Conservation (phyloP, 164 flowering plant species). For the Umbilicus rupestris region DNA sequence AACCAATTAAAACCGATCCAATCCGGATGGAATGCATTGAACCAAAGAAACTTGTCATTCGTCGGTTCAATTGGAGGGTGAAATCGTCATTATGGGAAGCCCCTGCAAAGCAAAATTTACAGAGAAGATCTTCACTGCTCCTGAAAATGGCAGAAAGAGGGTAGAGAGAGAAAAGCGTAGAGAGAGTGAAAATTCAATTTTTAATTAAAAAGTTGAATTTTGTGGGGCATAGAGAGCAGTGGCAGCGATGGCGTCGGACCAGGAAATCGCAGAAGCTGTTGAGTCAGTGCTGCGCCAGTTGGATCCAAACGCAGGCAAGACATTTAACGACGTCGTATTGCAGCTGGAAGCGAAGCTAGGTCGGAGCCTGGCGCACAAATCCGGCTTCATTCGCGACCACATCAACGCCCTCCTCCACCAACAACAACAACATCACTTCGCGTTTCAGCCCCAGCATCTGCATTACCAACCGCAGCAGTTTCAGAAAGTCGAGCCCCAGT, state of each 20-base stretch:
- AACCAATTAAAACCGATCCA: too few species aligned
- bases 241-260: constrained; percentile 54
- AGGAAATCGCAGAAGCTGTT: constrained; percentile 52
- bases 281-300: constrained; percentile 48
- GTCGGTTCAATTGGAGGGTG: too few species aligned
- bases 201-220: constrained; percentile 19
- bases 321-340: constrained; percentile 48
- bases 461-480: constrained; percentile 14
- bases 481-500: neutral
- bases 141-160: constrained; percentile 12
- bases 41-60: too few species aligned
- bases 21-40: too few species aligned
- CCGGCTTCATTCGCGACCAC: constrained; percentile 52
- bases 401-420: constrained; percentile 36
- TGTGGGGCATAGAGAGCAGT: constrained; percentile 5
- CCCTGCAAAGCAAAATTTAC: neutral
- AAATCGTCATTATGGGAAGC: neutral
- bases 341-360: constrained; percentile 58
- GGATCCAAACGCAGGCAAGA: constrained; percentile 33
- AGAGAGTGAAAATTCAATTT: constrained; percentile 17
- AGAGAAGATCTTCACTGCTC: neutral
- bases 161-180: constrained; percentile 11
- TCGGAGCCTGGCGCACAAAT: constrained; percentile 46
- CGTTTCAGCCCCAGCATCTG: constrained; percentile 28
- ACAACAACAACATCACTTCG: constrained; percentile 18